These are phyloP conservation scores for Colletotrichum higginsianum DNA, from an alignment of 2,329 filamentous ascomycete genomes.

Conservation along the genomic window DNA sequence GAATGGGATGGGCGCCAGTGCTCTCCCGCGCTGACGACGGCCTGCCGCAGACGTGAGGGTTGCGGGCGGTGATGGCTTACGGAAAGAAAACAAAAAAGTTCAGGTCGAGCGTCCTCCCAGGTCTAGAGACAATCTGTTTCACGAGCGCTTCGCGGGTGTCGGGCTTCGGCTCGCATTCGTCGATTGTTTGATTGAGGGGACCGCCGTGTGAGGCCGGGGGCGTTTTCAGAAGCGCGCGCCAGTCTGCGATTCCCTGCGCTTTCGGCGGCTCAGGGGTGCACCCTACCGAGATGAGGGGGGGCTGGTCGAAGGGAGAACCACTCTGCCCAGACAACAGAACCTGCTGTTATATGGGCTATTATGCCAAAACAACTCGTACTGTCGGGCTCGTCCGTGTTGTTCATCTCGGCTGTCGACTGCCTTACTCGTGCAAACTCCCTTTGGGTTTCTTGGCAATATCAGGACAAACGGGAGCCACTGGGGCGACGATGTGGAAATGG, in stretches of 20 bases:
- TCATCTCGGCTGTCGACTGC: slow-evolving; percentile 3
- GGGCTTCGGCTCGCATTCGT: slow-evolving; percentile 6
- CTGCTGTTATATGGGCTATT: slow-evolving; percentile 13
- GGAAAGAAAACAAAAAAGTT: too few species aligned
- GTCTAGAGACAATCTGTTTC: slow-evolving; percentile 30
- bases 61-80: slow-evolving; percentile 8
- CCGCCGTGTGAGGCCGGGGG: slow-evolving; percentile 2
- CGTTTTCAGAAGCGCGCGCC: slow-evolving; percentile 39
- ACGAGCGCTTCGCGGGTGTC: not conserved
- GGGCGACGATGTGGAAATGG: slow-evolving; percentile 9
- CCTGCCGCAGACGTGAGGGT: slow-evolving; percentile 1
- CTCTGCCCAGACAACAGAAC: slow-evolving; percentile 6
- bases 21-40: not conserved
- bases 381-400: not conserved
- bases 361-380: not conserved
- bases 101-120: not conserved
- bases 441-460: slow-evolving; percentile 20
- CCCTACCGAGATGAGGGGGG: not conserved
- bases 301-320: not conserved
- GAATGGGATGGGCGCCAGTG: not conserved
- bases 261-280: slow-evolving; percentile 14
- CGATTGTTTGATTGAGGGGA: slow-evolving; percentile 25
- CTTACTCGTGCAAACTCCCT: slow-evolving; percentile 25
- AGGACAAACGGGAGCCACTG: slow-evolving; percentile 15
- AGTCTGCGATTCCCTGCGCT: slow-evolving; percentile 17